Evolutionary conservation across 805 yeast genomes (phyloP).

Genomic region (Vanderwaltozyma verrucispora): DNA sequence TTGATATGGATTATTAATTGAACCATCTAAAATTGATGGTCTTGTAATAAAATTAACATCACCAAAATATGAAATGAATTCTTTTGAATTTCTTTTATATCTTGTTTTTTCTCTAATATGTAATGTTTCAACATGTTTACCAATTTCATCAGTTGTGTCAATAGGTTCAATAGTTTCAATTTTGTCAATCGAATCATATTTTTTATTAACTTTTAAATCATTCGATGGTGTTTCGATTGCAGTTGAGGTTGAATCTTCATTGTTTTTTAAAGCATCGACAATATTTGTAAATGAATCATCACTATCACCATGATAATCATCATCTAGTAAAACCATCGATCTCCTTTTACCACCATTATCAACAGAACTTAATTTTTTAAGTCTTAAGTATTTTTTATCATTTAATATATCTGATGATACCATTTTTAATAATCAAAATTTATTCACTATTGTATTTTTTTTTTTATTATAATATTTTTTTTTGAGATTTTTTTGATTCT

Average conservation of each 20-base stretch:
- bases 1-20: constrained; percentile 22
- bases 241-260: neutral
- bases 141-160: neutral
- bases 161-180: neutral
- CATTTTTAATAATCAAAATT: no score
- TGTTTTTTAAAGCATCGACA: neutral
- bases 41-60: constrained; percentile 40
- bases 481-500: no score
- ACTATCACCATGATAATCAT: neutral
- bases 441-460: no score
- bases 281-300: neutral
- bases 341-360: constrained; percentile 8
- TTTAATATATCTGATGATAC: constrained; percentile 15
- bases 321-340: constrained; percentile 5
- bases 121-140: constrained; percentile 7
- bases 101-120: constrained; percentile 15
- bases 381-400: constrained; percentile 18
- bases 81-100: constrained; percentile 13
- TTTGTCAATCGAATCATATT: no score
- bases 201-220: neutral
- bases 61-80: constrained; percentile 41
- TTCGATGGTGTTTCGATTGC: neutral
- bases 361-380: constrained; percentile 17
- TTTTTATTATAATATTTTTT: no score
- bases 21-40: constrained; percentile 44